phyloP scores from a whole-genome alignment of 805 yeast species.

The Kluyveromyces wickerhamii region DNA sequence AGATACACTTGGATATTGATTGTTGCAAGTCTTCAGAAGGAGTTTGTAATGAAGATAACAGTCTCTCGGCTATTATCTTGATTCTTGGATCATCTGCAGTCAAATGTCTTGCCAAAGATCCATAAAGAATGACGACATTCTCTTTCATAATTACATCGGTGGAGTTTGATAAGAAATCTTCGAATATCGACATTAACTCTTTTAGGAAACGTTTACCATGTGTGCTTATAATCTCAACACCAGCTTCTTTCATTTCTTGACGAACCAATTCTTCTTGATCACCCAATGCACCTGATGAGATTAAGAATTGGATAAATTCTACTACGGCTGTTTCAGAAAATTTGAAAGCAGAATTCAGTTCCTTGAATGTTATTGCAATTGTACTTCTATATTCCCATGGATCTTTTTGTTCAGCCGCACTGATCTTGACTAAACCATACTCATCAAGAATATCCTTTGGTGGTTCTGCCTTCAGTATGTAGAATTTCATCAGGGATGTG shows the following conservation, averaged over 20 bases:
- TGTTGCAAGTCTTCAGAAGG: conserved; percentile 87
- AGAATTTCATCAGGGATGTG: conserved; percentile 44
- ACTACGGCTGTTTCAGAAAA: conserved; percentile 35
- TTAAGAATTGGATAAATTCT: conserved; percentile 52
- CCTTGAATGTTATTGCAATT: conserved; percentile 57
- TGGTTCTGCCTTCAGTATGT: conserved; percentile 53
- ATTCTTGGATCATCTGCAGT: conserved; percentile 58
- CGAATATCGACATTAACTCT: conserved; percentile 72
- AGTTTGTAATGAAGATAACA: conserved; percentile 68
- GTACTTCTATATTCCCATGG: conserved; percentile 84
- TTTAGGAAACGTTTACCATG: conserved; percentile 69
- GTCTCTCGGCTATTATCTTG: conserved; percentile 53
- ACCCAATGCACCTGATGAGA: conserved; percentile 57
- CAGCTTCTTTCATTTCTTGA: conserved; percentile 85
- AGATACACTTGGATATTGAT: conserved; percentile 79
- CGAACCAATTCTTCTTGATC: conserved; percentile 68
- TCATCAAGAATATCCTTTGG: conserved; percentile 72
- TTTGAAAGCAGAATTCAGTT: conserved; percentile 43
- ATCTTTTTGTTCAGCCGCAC: conserved; percentile 56
- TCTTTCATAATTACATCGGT: conserved; percentile 51
- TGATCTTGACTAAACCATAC: conserved; percentile 67
- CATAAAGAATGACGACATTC: conserved; percentile 78
- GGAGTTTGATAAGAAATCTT: conserved; percentile 40
- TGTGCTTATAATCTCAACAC: conserved; percentile 55
- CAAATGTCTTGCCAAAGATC: conserved; percentile 84